Evolutionary conservation across 495 filamentous ascomycete species (phyloP), one percentile per base, ranked within the genome.

Genomic region (Durotheca rogersii): DNA sequence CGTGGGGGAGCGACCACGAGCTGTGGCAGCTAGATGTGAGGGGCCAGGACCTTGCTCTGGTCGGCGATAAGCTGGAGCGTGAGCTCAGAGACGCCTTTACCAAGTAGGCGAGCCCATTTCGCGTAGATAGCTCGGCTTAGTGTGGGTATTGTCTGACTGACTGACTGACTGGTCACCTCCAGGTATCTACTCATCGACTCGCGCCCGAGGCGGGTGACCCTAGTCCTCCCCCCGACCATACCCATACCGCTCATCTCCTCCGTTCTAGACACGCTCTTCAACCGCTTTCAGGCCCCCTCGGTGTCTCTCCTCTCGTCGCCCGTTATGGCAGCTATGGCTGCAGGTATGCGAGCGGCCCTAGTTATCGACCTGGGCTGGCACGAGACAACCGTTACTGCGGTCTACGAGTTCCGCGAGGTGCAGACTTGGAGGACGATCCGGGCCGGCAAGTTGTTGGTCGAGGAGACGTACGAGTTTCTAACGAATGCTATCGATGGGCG

Each of bases 351-450:
- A 9, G 83, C 87, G 12, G 87, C 82, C 1, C 66, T 97, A 17
- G 80, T 96, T 2, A 77, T 97, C 7, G 90, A 97, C 62, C 73
- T 98, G 27, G 92, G 92, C 44, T 97, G 93, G 93, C 78, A 79
- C 31, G 94, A 96, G 64, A 92, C 89, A 0, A 79, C 84, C 0
- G 78, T 90, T 10, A 93, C 87, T 0, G 81, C 81, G 1, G 74
- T 97, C 15, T 96, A 88, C 61, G 94, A 98, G 65, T 94, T 91
- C 50, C 79, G 92, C 41, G 88, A 95, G 56, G 78, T 96, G 4
- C 63, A 69, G 17, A 77, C 78, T 21, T 74, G 70, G 48, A 74
- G 89, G 37, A 93, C 79, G 30, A 78, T 87, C 10, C 76, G 93
- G 53, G 90, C 84, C 10, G 89, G 83, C 53, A 87, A 84, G 60